These are phyloP conservation scores for Oryza glumipatula DNA, from an alignment of 176 grass and related monocot species.

Conservation along the genomic window DNA sequence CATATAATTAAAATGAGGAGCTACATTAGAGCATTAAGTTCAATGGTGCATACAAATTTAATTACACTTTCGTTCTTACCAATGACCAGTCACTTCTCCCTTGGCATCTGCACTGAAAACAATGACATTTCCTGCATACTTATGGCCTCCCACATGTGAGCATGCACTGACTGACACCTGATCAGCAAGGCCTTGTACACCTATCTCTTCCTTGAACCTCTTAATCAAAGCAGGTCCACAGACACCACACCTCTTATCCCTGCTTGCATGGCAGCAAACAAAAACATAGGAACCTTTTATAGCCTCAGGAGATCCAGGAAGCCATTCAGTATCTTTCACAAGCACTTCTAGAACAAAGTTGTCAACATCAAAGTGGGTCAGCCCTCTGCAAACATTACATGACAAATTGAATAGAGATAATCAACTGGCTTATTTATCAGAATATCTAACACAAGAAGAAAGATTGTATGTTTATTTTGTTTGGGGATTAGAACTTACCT, in stretches of 20 bases:
- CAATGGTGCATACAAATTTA: neutral
- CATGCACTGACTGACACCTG: slow-evolving; percentile 81
- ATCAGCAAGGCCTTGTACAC: slow-evolving; percentile 50
- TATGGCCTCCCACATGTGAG: slow-evolving; percentile 94
- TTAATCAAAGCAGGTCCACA: slow-evolving; percentile 85
- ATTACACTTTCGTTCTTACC: slow-evolving; percentile 57
- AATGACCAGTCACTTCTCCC: slow-evolving; percentile 85
- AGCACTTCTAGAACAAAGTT: slow-evolving; percentile 94
- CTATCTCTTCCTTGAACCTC: slow-evolving; percentile 85
- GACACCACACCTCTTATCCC: slow-evolving; percentile 90
- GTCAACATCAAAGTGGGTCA: slow-evolving; percentile 89
- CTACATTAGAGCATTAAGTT: neutral
- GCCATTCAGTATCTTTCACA: slow-evolving; percentile 84
- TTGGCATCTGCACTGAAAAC: slow-evolving; percentile 66
- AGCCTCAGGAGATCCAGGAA: slow-evolving; percentile 66
- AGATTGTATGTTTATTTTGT: slow-evolving; percentile 15
- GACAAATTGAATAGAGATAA: slow-evolving; percentile 33
- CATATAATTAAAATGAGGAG: neutral
- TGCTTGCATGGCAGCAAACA: slow-evolving; percentile 85
- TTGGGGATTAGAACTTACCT: slow-evolving; percentile 58
- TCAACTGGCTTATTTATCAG: slow-evolving; percentile 18
- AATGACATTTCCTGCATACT: slow-evolving; percentile 97
- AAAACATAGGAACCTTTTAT: slow-evolving; percentile 85
- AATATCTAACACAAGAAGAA: slow-evolving; percentile 20
- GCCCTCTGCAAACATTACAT: slow-evolving; percentile 58